Conservation (phyloP, 805 yeast genomes). For the Zygoascus flipseniorum region DNA sequence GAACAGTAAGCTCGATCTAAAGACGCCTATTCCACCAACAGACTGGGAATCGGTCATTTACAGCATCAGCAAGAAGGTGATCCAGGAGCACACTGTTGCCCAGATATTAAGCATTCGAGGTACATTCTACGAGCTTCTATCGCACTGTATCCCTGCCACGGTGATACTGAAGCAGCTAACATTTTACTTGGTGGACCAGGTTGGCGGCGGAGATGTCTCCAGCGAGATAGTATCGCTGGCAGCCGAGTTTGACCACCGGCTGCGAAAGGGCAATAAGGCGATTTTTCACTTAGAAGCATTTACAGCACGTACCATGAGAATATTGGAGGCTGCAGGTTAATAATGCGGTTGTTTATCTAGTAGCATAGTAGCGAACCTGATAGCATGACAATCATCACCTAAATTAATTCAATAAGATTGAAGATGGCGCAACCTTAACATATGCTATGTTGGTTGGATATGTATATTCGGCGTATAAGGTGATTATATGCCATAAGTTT, state of each 20-base stretch:
- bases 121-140: conserved; percentile 69
- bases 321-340: conserved; percentile 35
- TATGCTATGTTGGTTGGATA: too few relatives aligned
- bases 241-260: conserved; percentile 66
- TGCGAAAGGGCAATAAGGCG: conserved; percentile 77
- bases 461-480: too few relatives aligned
- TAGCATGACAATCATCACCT: not conserved
- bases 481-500: not conserved
- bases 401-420: not conserved
- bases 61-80: conserved; percentile 52
- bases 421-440: too few relatives aligned
- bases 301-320: conserved; percentile 79
- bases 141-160: conserved; percentile 91
- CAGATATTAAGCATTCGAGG: conserved; percentile 45
- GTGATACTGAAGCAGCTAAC: conserved; percentile 59
- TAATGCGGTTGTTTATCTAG: not conserved
- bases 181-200: conserved; percentile 25
- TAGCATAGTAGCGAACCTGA: not conserved
- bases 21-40: conserved; percentile 52
- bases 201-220: conserved; percentile 18
- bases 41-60: conserved; percentile 87
- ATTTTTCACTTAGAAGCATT: conserved; percentile 95
- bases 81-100: conserved; percentile 52
- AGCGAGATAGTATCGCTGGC: conserved; percentile 44
- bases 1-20: conserved; percentile 15